phyloP scores from a whole-genome alignment of 2,329 filamentous ascomycete genomes.

The Botryosphaeria dothidea region DNA sequence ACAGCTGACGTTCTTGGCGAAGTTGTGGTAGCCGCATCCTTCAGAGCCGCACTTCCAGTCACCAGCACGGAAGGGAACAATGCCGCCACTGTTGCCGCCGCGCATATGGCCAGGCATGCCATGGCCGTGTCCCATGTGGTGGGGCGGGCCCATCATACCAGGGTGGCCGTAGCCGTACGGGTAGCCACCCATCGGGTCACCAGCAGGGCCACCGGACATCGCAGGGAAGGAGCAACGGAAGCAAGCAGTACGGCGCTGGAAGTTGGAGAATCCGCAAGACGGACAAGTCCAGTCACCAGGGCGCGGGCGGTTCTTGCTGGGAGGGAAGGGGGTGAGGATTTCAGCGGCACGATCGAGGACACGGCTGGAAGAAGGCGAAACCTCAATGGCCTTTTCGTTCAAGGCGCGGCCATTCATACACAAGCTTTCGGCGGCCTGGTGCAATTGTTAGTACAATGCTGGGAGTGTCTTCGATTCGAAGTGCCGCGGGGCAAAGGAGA shows the following conservation, averaged over 20 bases:
- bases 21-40: conserved; percentile 97
- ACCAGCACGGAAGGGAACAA: conserved; percentile 95
- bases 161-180: conserved; percentile 61
- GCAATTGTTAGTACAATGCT: conserved; percentile 17
- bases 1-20: conserved; percentile 98
- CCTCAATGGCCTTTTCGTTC: conserved; percentile 98
- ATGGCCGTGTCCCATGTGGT: conserved; percentile 66
- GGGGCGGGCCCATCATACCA: conserved; percentile 58
- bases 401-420: conserved; percentile 99
- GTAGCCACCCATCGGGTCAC: conserved; percentile 68
- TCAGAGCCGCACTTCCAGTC: conserved; percentile 99
- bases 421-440: conserved; percentile 88
- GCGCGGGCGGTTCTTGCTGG: conserved; percentile 95
- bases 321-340: conserved; percentile 94
- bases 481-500: neutral
- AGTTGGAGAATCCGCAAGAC: conserved; percentile 98
- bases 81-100: conserved; percentile 75
- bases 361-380: conserved; percentile 94
- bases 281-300: conserved; percentile 99
- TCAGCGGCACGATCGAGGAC: conserved; percentile 94
- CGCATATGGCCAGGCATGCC: conserved; percentile 60
- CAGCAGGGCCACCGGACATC: conserved; percentile 72
- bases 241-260: conserved; percentile 95
- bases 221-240: conserved; percentile 99
- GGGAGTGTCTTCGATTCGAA: neutral